Percentiles rank a stretch among this genome's conserved stretches.
Conservation (phyloP, 768 basidiomycete genomes). For the Tricholoma bakamatsutake region DNA sequence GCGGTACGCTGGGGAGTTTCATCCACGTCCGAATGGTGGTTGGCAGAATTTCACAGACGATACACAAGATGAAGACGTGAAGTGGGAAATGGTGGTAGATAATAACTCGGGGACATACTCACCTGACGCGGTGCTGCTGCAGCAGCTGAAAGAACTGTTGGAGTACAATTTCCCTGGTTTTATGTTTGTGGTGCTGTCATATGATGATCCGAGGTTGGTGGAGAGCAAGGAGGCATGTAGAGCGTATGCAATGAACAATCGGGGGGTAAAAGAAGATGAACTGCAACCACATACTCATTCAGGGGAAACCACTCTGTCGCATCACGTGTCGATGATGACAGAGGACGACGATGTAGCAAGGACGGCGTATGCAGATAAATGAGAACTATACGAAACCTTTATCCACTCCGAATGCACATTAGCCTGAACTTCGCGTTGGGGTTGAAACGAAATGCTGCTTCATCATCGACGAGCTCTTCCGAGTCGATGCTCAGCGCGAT, state of each 20-base stretch:
- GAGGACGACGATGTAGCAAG: too few relatives aligned
- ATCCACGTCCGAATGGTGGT: constrained; percentile 63
- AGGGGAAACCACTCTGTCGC: constrained; percentile 48
- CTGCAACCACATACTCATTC: constrained; percentile 54
- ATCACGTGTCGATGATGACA: constrained; percentile 15
- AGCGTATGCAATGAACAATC: constrained; percentile 52
- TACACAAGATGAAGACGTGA: constrained; percentile 45
- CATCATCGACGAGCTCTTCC: too few relatives aligned
- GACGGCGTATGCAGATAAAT: too few relatives aligned
- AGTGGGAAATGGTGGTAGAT: constrained; percentile 82
- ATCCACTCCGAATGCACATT: too few relatives aligned
- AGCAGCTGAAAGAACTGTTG: constrained; percentile 52
- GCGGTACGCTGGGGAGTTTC: constrained; percentile 76
- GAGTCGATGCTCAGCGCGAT: too few relatives aligned
- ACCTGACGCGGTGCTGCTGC: constrained; percentile 59
- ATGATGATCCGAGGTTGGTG: constrained; percentile 48
- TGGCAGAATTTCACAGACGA: constrained; percentile 59
- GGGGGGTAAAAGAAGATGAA: constrained; percentile 57
- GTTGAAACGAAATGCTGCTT: too few relatives aligned
- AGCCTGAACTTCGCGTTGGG: too few relatives aligned
- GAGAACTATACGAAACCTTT: too few relatives aligned
- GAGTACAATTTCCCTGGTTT: constrained; percentile 73
- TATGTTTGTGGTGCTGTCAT: constrained; percentile 45
- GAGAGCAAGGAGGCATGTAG: constrained; percentile 63
- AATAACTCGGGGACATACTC: constrained; percentile 86